phyloP scores from a whole-genome alignment of 148 eudicot species.

The Pharnaceum exiguum region DNA sequence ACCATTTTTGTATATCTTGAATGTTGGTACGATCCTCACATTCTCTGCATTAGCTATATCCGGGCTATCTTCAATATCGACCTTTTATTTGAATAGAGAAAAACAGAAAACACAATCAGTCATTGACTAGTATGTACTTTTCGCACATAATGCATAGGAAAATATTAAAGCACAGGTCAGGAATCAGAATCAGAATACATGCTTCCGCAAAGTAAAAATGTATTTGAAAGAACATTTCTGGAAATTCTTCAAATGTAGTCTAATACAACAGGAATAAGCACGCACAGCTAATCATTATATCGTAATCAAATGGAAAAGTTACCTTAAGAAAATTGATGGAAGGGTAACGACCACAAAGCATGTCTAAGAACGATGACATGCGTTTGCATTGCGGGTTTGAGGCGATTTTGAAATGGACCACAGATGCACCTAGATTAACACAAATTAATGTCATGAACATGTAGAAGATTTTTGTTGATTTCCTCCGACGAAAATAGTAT shows the following conservation, averaged over 20 bases:
- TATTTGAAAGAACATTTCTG: no score
- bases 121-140: neutral
- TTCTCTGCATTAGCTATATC: slow-evolving; percentile 57
- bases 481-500: neutral
- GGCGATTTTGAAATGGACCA: slow-evolving; percentile 55
- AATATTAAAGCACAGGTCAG: neutral
- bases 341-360: slow-evolving; percentile 58
- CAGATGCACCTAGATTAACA: slow-evolving; percentile 50
- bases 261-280: neutral
- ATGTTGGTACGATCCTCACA: slow-evolving; percentile 66
- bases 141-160: neutral
- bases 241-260: no score
- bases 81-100: slow-evolving; percentile 34
- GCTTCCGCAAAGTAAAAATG: no score
- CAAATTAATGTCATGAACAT: neutral
- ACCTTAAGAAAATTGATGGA: slow-evolving; percentile 79
- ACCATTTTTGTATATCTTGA: slow-evolving; percentile 82
- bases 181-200: no score
- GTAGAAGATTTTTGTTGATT: neutral
- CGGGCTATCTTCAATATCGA: slow-evolving; percentile 59
- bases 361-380: slow-evolving; percentile 48
- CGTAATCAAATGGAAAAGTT: neutral
- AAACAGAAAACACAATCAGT: neutral
- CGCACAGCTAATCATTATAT: neutral
- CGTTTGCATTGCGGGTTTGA: slow-evolving; percentile 52